Base-by-base conservation (phyloP, 768 basidiomycete genomes). In the Hortiboletus campestris region DNA sequence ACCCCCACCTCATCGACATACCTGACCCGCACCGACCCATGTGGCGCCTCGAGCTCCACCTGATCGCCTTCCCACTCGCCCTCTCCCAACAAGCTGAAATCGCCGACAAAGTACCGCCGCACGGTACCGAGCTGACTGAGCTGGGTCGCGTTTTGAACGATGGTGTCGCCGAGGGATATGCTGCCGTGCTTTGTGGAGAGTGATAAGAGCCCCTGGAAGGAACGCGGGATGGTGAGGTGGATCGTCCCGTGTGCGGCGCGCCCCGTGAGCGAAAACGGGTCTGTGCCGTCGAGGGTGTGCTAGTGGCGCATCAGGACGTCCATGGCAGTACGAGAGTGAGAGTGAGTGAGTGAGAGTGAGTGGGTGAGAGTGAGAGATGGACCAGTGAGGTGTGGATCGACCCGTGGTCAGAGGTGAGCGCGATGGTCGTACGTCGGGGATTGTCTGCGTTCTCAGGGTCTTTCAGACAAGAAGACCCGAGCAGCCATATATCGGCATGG, bases 401-500 rank as follows among this genome's bases (percentile, higher is more conserved):
- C 1, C 63, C 63, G 12, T 70, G 31, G 1, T 43, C 32, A 1
- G 70, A 62, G 3, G 31, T 1, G 32, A 72, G 54, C n/a, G 49
- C 57, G 51, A 70, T 55, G 17, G 56, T 64, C 20, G 70, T 62
- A 5, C 66, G 66, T 3, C 48, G 49, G 6, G 40, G 35, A 1
- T 51, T 46, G 9, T n/a, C n/a, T n/a, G n/a, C n/a, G n/a, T n/a
- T n/a, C n/a, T n/a, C n/a, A n/a, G n/a, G n/a, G n/a, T n/a, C n/a
- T n/a, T n/a, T n/a, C n/a, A 25, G 25, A 25, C 25, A 25, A 2
- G 25, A 0, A 6, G 45, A 28, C 19, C 45, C 45, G 42, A 75
- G 58, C 0, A 81, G 49, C 61, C 72, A 78, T 25, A 83, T 58
- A 0, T 80, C 74, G 9, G 70, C 76, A 3, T 73, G 58, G 3